Evolutionary conservation across 2,329 filamentous ascomycete species (phyloP), one percentile per base, ranked within the genome.

Genomic region (Paracorniculantispora psalliotae): DNA sequence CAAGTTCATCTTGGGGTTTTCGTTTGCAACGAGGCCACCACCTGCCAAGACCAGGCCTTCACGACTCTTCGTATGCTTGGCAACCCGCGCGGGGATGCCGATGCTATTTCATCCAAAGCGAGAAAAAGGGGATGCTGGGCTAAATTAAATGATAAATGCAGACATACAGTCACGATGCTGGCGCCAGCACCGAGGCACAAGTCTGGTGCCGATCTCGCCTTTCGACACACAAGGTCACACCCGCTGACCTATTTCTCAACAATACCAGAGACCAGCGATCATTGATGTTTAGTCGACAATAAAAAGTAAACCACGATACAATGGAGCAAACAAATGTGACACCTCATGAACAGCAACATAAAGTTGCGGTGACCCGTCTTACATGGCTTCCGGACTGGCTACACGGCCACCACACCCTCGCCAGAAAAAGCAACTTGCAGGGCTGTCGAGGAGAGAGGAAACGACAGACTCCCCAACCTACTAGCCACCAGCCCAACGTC

Each of bases 361-460:
- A 33, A 57, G 44, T 49, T 57, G 54, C 54, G 54, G 54, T 57
- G 33, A 49, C 44, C 9, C 17, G 23, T 41, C 44, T 49, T 17
- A 41, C 41, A 35, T 21, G 13, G 54, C 44, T 30, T 28, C 33
- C 10, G n/a, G n/a, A n/a, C n/a, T n/a, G n/a, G n/a, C n/a, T n/a
- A 37, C 8, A 37, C 23, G 19, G 9, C 17, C 41, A 44, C 49
- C 9, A 39, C 17, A 5, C 21, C 17, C 26, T 23, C 23, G 21
- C n/a, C n/a, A 49, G 23, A 57, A 49, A 49, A 57, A 57, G 54
- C 33, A 49, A 57, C 44, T 41, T 41, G 23, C 53, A 12, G 26
- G 33, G 25, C 44, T 39, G 19, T 33, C 44, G 54, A 49, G 54
- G 35, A 49, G 44, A 57, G 54, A 57, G 54, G 28, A 49, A 57